Base-by-base conservation (phyloP, 257 asterid genomes). In the Solanum medicagineum region DNA sequence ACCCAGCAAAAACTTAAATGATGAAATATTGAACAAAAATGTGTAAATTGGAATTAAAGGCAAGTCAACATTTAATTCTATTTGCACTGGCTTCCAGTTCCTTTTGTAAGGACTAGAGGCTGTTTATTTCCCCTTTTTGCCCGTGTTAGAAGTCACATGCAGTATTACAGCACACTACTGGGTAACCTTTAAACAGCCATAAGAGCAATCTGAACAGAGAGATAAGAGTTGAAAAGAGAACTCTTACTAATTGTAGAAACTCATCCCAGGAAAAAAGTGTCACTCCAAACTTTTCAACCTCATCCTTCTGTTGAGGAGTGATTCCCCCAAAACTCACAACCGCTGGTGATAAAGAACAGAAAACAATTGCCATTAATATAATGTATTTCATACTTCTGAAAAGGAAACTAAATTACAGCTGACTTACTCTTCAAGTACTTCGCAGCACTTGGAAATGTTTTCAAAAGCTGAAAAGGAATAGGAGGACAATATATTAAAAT, bases 271-370 rank as follows among this genome's bases (percentile, higher is more conserved):
- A 89, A 93, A 91, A 91, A 54, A 91, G 90, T 81, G 91, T 81
- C 85, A 89, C 91, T 51, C 93, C 97, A 89, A 70, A 88, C 22
- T 93, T 92, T 85, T 89, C 94, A 79, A 86, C 89, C 85, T 92
- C 96, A 56, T 93, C 94, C 90, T 93, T 96, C 87, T 93, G 98
- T 56, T 92, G 88, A 77, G 98, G 86, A 85, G 88, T 89, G 83
- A 91, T 96, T 84, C 88, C 81, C 85, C 98, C 99, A 83, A 96
- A 96, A 93, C 99, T 93, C 82, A 96, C 94, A 85, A 96, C 89
- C 83, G 94, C 99, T 96, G 95, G 86, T 86, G 81, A 44, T 22
- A 85, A 87, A 85, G 32, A 87, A 86, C 14, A 51, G 19, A 63
- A 85, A 75, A 54, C 20, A 77, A 60, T 53, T 0, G 40, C 24